Conservation (phyloP, 306 rosid species). For the Alnus rubra region DNA sequence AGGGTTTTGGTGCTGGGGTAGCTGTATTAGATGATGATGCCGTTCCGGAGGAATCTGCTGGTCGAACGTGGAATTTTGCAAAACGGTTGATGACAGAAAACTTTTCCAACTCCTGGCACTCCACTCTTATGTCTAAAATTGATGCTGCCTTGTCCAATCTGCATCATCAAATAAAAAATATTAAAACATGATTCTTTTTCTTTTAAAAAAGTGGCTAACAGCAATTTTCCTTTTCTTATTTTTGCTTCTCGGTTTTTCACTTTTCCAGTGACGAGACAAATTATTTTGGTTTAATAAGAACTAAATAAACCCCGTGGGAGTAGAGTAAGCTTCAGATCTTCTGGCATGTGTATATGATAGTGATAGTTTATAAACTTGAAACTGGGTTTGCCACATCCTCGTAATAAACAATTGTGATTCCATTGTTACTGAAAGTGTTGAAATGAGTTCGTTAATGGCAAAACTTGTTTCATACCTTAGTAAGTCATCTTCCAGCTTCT, state of each 20-base stretch:
- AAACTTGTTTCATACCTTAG: conserved; percentile 34
- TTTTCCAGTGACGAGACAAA: background rate
- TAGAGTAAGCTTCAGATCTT: background rate
- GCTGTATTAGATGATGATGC: conserved; percentile 37
- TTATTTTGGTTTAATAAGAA: background rate
- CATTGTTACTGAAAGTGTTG: background rate
- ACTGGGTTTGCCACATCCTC: background rate
- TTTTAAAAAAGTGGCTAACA: background rate
- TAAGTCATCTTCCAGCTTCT: conserved; percentile 47
- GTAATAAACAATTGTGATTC: background rate
- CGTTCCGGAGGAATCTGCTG: conserved; percentile 37
- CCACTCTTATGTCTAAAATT: conserved; percentile 43
- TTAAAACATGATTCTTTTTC: background rate
- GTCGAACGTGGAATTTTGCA: conserved; percentile 57
- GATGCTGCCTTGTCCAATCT: conserved; percentile 52
- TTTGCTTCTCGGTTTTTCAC: background rate
- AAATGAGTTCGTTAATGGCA: background rate
- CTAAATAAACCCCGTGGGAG: background rate
- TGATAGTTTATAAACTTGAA: background rate
- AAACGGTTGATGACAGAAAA: conserved; percentile 57
- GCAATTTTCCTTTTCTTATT: background rate
- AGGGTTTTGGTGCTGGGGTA: conserved; percentile 21
- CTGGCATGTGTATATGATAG: background rate
- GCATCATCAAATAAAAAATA: conserved; percentile 27
- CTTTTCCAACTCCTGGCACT: conserved; percentile 60